Evolutionary conservation across 192 early-diverging fungal genomes (phyloP).

Genomic region (Coemansia asiatica): DNA sequence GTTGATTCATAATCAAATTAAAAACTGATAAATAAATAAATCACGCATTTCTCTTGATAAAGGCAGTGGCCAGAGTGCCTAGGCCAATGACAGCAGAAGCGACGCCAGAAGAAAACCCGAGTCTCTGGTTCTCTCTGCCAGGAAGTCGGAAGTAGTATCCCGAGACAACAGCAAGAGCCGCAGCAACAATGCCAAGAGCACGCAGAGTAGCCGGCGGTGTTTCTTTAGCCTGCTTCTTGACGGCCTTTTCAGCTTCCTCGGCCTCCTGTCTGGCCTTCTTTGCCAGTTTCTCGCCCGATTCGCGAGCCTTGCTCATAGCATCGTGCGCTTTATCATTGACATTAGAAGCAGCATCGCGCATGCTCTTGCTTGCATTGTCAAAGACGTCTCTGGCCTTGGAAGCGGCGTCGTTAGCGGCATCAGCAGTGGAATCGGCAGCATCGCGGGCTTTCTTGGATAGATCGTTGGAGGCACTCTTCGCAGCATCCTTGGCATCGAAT

Average conservation of each 20-base stretch:
- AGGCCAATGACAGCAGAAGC: slow-evolving; percentile 48
- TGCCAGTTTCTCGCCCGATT: slow-evolving; percentile 43
- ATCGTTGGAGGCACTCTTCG: slow-evolving; percentile 3
- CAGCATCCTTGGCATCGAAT: slow-evolving; percentile 6
- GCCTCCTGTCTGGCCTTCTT: slow-evolving; percentile 46
- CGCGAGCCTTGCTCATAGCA: slow-evolving; percentile 26
- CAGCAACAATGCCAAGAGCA: slow-evolving; percentile 40
- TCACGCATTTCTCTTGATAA: slow-evolving; percentile 33
- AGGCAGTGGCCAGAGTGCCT: slow-evolving; percentile 43
- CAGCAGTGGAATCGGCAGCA: slow-evolving; percentile 20
- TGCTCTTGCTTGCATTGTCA: slow-evolving; percentile 46
- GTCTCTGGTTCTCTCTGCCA: slow-evolving; percentile 48
- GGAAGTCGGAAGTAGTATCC: slow-evolving; percentile 51
- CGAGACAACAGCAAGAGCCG: slow-evolving; percentile 37
- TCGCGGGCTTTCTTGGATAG: slow-evolving; percentile 9
- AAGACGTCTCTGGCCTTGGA: slow-evolving; percentile 34
- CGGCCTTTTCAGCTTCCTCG: slow-evolving; percentile 40
- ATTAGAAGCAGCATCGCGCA: slow-evolving; percentile 31
- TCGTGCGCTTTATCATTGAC: slow-evolving; percentile 44
- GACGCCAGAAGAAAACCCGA: slow-evolving; percentile 47
- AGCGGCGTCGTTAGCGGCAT: slow-evolving; percentile 24
- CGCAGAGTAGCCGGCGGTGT: slow-evolving; percentile 30
- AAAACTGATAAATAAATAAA: neutral
- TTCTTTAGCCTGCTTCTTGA: slow-evolving; percentile 33
- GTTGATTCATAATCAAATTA: too few species aligned